Base-by-base conservation (phyloP, 306 rosid species). In the Nissolia schottii region DNA sequence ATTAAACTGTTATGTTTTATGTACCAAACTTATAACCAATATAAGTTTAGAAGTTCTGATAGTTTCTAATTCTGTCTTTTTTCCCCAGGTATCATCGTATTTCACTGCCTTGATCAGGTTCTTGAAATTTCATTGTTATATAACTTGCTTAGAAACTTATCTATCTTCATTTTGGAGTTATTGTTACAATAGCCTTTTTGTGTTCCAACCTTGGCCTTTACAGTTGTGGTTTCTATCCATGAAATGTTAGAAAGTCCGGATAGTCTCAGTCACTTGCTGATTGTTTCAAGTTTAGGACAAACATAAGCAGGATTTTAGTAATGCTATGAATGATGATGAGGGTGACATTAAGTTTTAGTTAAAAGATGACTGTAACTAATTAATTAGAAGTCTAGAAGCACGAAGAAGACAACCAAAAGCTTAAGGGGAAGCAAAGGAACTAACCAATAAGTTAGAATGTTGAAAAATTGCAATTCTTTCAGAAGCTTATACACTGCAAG, bases 81-180 rank as follows among this genome's bases (percentile, higher is more conserved):
- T 71, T 67, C 59, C 64, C 67, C 92, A 95, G 99, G 86, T 88
- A 51, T 74, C 93, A 22, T 77, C 90, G 41, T 40, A 70, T 50
- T 35, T 85, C 60, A 84, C 92, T 27, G 77, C 96, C 69, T 67
- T 79, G 69, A 79, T 89, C 99, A 95, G 99, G 99, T 95, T 73
- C 62, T 53, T 82, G 57, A 49, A 63, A 67, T 60, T 60, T 67
- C 35, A 27, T 35, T 49, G 10, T 60, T 65, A n/a, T 34, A 74
- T 65, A 51, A 54, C 22, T 77, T 66, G 20, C n/a, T 41, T 34
- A 18, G 64, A 9, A 23, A 58, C 51, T 43, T 67, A 28, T 49
- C 67, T 23, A 16, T 57, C 61, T 59, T 65, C 23, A 24, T 35
- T 65, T 81, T 74, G 29, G 51, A 59, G 15, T 40, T 62, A 45